phyloP scores from a whole-genome alignment of 108 stramenopile genomes.

The Stephanodiscus minutulus region DNA sequence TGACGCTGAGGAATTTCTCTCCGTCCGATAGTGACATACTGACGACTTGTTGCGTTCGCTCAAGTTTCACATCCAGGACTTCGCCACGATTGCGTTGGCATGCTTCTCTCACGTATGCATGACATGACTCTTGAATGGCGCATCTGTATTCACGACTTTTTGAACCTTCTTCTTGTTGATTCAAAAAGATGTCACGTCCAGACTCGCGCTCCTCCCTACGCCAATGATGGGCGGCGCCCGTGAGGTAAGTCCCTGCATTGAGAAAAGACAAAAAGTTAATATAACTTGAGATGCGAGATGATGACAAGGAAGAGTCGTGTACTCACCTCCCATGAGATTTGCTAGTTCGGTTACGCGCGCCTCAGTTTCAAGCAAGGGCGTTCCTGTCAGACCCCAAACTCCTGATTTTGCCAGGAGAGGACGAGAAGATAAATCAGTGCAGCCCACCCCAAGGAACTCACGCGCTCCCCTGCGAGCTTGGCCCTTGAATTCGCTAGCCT shows the following conservation, averaged over 20 bases:
- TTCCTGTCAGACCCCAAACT: constrained; percentile 73
- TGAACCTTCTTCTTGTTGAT: constrained; percentile 37
- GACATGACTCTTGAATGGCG: constrained; percentile 21
- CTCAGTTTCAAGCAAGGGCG: constrained; percentile 66
- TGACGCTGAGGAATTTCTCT: constrained; percentile 19
- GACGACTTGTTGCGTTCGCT: constrained; percentile 15
- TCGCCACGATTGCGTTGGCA: constrained; percentile 32
- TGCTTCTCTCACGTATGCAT: constrained; percentile 29
- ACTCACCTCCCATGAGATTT: constrained; percentile 71
- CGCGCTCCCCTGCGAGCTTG: constrained; percentile 44
- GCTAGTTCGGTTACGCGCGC: constrained; percentile 72
- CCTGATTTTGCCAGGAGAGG: constrained; percentile 51
- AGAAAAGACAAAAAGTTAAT: not conserved
- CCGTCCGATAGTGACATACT: constrained; percentile 32
- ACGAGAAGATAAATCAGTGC: constrained; percentile 49
- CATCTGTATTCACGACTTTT: constrained; percentile 37
- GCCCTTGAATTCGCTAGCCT: constrained; percentile 27
- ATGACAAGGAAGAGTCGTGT: constrained; percentile 20
- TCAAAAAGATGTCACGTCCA: constrained; percentile 42
- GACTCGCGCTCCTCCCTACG: constrained; percentile 38
- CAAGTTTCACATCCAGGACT: constrained; percentile 16
- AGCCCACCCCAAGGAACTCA: constrained; percentile 65
- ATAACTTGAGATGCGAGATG: not conserved
- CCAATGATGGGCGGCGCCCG: constrained; percentile 39
- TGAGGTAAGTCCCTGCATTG: constrained; percentile 34